phyloP scores from a whole-genome alignment of 2,329 filamentous ascomycete genomes.

The Eurotiales sp. region DNA sequence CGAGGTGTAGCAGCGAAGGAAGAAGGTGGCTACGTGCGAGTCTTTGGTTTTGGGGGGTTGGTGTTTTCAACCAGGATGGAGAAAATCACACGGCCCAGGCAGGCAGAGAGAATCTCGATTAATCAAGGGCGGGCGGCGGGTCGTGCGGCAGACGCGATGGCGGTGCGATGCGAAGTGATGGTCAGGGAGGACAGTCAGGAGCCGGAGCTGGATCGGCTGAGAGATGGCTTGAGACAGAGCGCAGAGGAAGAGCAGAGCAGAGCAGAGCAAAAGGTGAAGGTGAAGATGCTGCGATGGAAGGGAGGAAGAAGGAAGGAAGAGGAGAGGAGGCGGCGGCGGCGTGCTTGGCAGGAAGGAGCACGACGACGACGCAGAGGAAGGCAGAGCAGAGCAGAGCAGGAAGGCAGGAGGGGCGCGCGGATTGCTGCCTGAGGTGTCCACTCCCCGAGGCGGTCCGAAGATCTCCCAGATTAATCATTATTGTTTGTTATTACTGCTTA shows the following conservation, averaged over 20 bases:
- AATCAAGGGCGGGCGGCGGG: neutral
- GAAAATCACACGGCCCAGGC: conserved; percentile 1
- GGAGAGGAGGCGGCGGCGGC: neutral
- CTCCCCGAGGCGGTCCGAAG: neutral
- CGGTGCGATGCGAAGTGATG: neutral
- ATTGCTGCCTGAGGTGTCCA: neutral
- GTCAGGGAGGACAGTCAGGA: neutral
- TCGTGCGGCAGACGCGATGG: neutral
- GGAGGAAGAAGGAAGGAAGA: neutral
- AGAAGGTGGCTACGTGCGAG: neutral
- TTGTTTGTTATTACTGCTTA: no score
- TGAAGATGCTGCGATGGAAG: conserved; percentile 8
- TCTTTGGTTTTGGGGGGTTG: neutral
- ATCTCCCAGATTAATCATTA: no score
- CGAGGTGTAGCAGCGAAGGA: neutral
- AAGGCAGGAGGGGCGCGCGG: no score
- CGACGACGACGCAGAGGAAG: no score
- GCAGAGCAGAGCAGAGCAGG: no score
- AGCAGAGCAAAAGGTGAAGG: no score
- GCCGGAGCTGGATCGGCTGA: neutral
- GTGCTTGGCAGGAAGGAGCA: neutral
- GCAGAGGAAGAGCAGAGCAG: conserved; percentile 2
- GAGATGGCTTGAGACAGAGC: neutral
- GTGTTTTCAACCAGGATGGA: neutral
- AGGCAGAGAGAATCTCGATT: neutral